Conservation (phyloP, 768 basidiomycete species). For the Trametes gibbosa region DNA sequence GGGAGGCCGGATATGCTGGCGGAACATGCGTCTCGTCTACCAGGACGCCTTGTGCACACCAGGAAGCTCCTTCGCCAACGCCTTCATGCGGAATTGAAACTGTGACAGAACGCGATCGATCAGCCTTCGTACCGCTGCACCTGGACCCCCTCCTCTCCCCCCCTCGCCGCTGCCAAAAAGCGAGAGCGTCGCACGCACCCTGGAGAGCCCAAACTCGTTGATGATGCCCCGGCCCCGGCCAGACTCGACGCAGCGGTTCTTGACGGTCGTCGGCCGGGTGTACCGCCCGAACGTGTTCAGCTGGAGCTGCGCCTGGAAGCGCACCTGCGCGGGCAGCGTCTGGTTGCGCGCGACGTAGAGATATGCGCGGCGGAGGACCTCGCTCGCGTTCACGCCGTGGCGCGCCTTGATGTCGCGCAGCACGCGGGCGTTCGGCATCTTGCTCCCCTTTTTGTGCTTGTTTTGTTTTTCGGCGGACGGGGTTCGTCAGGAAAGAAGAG, state of each 20-base stretch:
- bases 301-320: constrained; percentile 93
- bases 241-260: constrained; percentile 83
- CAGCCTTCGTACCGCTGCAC: too few species aligned
- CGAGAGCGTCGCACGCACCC: constrained; percentile 43
- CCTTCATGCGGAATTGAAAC: constrained; percentile 91
- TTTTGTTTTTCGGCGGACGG: too few species aligned
- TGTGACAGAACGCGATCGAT: constrained; percentile 32
- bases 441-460: constrained; percentile 1
- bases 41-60: constrained; percentile 93
- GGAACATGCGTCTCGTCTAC: constrained; percentile 39
- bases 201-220: constrained; percentile 81
- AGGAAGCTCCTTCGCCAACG: constrained; percentile 74
- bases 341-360: constrained; percentile 93
- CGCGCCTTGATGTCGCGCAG: constrained; percentile 81
- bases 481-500: too few species aligned
- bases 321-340: constrained; percentile 80
- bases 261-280: constrained; percentile 82
- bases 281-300: constrained; percentile 83
- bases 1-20: neutral
- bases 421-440: constrained; percentile 47
- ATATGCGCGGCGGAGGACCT: constrained; percentile 85
- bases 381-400: constrained; percentile 65
- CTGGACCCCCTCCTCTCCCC: neutral
- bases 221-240: constrained; percentile 88
- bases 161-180: neutral